Conservation (phyloP, 352 stramenopile species). For the Phytopythium chamaehyphon region DNA sequence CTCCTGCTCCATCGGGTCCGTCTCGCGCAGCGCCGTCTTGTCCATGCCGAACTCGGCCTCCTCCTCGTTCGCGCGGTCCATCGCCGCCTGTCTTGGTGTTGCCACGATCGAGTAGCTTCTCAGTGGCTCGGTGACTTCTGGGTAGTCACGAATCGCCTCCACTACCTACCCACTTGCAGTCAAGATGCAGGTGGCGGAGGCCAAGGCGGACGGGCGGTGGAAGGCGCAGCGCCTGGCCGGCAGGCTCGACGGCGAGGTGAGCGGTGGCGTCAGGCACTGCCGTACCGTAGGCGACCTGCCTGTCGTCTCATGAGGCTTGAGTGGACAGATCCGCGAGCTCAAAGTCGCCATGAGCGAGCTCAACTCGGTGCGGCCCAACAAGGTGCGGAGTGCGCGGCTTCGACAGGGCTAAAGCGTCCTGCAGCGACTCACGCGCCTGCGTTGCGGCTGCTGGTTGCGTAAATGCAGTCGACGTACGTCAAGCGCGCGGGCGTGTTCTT, state of each 20-base stretch:
- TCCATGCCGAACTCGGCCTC: constrained; percentile 72
- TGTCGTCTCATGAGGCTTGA: not conserved
- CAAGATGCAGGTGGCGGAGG: constrained; percentile 20
- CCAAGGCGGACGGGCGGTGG: constrained; percentile 27
- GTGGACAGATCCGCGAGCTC: constrained; percentile 63
- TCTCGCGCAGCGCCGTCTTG: constrained; percentile 46
- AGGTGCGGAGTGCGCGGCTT: constrained; percentile 24
- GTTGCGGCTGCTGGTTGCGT: not conserved
- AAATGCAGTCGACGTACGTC: constrained; percentile 51
- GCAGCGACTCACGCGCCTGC: too few species aligned
- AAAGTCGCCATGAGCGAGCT: constrained; percentile 73
- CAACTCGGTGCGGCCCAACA: constrained; percentile 63
- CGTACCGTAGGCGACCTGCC: too few species aligned
- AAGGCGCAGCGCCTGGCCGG: constrained; percentile 33
- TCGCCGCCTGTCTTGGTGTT: not conserved
- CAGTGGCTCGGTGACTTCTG: too few species aligned
- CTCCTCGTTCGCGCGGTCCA: constrained; percentile 36
- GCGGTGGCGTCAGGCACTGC: too few species aligned
- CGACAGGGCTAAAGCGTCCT: too few species aligned
- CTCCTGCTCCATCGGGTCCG: constrained; percentile 68
- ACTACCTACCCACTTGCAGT: not conserved
- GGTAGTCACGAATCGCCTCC: too few species aligned
- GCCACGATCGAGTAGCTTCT: not conserved
- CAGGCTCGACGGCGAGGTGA: constrained; percentile 41
- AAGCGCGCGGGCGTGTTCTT: constrained; percentile 77